phyloP scores from a whole-genome alignment of 2,329 filamentous ascomycete genomes.

The Neopestalotiopsis sp. region DNA sequence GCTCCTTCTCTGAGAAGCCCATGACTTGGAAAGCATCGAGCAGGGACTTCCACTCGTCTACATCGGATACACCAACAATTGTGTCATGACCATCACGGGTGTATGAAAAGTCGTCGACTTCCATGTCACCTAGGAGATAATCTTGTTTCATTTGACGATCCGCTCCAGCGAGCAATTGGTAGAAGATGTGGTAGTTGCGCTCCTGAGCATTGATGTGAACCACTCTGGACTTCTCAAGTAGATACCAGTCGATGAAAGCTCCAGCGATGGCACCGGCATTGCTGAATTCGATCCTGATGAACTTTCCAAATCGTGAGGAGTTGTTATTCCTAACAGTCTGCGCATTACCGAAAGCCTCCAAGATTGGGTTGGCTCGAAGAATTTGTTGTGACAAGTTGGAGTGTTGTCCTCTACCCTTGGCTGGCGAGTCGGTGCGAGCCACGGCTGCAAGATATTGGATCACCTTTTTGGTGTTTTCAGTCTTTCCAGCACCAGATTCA shows the following conservation, averaged over 20 bases:
- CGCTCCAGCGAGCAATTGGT: constrained; percentile 89
- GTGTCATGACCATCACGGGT: constrained; percentile 90
- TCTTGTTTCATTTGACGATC: constrained; percentile 74
- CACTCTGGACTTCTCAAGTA: constrained; percentile 97
- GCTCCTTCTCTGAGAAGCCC: constrained; percentile 88
- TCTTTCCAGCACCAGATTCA: constrained; percentile 97
- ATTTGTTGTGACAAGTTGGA: constrained; percentile 96
- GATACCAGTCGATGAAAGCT: constrained; percentile 98
- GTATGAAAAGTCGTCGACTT: constrained; percentile 88
- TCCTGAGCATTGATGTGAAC: constrained; percentile 87
- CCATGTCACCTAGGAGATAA: constrained; percentile 76
- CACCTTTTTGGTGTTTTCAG: constrained; percentile 99
- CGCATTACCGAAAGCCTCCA: constrained; percentile 97
- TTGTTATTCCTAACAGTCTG: constrained; percentile 99
- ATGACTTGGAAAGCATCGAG: constrained; percentile 95
- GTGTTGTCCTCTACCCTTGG: constrained; percentile 66
- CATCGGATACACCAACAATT: constrained; percentile 88
- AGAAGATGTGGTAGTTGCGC: constrained; percentile 97
- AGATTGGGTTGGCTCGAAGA: constrained; percentile 91
- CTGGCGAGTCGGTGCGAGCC: constrained; percentile 78
- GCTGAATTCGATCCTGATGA: constrained; percentile 96
- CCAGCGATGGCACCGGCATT: constrained; percentile 88
- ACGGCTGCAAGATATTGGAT: constrained; percentile 98
- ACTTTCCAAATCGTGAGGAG: constrained; percentile 97
- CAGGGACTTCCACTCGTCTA: constrained; percentile 86